Percentiles rank a stretch among this genome's conserved stretches.
Evolutionary conservation across 176 grass and related monocot species (phyloP).

Genomic region (Calamus simplicifolius): DNA sequence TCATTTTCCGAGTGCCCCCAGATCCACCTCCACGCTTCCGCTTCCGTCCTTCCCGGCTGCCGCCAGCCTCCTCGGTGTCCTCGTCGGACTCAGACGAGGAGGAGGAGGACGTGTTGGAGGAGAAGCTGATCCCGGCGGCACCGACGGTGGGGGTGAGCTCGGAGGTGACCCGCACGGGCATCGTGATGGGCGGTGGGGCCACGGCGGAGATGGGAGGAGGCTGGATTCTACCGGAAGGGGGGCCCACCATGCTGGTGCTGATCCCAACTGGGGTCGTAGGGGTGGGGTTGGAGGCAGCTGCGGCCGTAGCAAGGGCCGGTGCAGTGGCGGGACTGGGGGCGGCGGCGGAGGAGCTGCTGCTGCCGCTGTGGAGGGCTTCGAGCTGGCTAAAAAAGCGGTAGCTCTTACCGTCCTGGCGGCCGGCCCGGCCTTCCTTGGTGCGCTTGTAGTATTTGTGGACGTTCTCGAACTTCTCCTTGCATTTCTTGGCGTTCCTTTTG

Average conservation of each 20-base stretch:
- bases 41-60: conserved; percentile 26
- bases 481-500: conserved; percentile 84
- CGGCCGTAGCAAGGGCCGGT: too few relatives aligned
- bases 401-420: conserved; percentile 90
- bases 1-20: conserved; percentile 20
- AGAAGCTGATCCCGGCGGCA: conserved; percentile 31
- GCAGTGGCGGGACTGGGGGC: too few relatives aligned
- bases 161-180: too few relatives aligned
- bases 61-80: conserved; percentile 46
- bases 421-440: conserved; percentile 94
- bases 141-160: too few relatives aligned
- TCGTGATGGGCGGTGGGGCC: conserved; percentile 4
- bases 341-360: conserved; percentile 6
- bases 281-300: too few relatives aligned
- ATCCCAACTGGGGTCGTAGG: conserved; percentile 11
- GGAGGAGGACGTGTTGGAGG: conserved; percentile 24
- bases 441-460: conserved; percentile 99
- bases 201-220: conserved; percentile 1
- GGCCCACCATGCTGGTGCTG: conserved; percentile 11
- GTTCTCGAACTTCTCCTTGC: conserved; percentile 99
- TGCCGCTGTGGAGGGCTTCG: conserved; percentile 64
- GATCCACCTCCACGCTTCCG: conserved; percentile 21
- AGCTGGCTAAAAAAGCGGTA: conserved; percentile 93
- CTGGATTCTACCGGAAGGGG: not conserved
- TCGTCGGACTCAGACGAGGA: conserved; percentile 21